phyloP scores from a whole-genome alignment of 1,284 basidiomycete species.

The Apiotrichum porosum region DNA sequence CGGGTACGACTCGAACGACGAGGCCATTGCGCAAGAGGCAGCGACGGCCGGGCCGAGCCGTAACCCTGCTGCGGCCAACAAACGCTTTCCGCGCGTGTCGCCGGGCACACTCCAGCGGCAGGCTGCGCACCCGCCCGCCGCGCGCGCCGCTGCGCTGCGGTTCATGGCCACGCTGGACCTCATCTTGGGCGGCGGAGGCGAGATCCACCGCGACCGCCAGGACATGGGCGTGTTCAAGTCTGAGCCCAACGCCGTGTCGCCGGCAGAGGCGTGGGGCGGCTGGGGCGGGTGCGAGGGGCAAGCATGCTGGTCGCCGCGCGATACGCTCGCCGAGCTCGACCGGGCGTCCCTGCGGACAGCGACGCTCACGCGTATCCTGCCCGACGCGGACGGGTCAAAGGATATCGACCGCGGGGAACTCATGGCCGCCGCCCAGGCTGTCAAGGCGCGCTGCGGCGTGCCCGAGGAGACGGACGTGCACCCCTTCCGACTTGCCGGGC shows the following conservation, averaged over 20 bases:
- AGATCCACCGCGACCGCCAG: background rate
- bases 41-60: too few relatives aligned
- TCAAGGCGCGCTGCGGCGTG: slow-evolving; percentile 1
- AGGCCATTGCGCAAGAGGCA: too few relatives aligned
- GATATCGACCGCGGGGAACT: background rate
- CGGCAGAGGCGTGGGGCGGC: background rate
- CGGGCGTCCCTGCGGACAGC: background rate
- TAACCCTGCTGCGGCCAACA: background rate
- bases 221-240: background rate
- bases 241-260: background rate
- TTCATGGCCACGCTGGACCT: slow-evolving; percentile 4
- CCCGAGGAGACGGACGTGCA: background rate
- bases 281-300: background rate
- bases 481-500: background rate
- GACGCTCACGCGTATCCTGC: background rate
- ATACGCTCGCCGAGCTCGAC: background rate
- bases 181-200: background rate
- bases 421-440: background rate
- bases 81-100: background rate
- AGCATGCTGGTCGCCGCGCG: background rate
- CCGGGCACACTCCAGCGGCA: background rate
- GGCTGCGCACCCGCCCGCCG: background rate
- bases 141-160: slow-evolving; percentile 1
- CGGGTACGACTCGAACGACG: too few relatives aligned
- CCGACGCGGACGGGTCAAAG: background rate